phyloP scores from a whole-genome alignment of 2,329 filamentous ascomycete genomes.

The Colletotrichum aenigma region DNA sequence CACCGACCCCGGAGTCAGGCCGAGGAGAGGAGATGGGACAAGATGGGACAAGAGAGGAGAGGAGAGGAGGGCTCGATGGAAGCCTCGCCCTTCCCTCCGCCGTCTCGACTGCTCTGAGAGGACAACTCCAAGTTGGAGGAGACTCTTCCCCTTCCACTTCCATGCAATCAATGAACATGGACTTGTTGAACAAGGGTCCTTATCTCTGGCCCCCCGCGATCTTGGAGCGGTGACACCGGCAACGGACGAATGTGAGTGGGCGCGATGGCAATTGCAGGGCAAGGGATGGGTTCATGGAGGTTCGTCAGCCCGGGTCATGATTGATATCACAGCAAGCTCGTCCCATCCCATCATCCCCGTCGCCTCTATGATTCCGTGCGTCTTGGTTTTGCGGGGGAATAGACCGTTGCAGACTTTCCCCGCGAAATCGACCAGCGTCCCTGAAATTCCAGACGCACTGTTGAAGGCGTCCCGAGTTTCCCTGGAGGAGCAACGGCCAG shows the following conservation, averaged over 20 bases:
- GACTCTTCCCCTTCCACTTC: neutral
- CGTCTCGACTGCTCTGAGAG: neutral
- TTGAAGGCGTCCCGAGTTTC: neutral
- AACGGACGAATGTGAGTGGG: neutral
- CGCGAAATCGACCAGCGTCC: conserved; percentile 12
- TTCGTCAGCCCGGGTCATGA: neutral
- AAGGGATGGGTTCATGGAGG: neutral
- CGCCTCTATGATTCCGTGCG: conserved; percentile 12
- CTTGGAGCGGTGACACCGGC: conserved; percentile 17
- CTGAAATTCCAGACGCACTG: conserved; percentile 5
- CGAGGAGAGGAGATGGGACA: neutral
- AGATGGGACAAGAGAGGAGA: neutral
- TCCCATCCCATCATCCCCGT: neutral
- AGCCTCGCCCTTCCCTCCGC: neutral
- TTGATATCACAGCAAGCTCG: neutral
- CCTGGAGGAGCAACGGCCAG: neutral
- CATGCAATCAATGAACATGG: neutral
- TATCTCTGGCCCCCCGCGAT: conserved; percentile 19
- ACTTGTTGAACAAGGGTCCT: conserved; percentile 2
- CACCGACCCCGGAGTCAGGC: conserved; percentile 16
- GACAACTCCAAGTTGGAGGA: neutral
- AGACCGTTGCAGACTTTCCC: conserved; percentile 16
- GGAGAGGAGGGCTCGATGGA: neutral
- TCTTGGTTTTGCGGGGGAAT: conserved; percentile 18
- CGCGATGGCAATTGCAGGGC: neutral